Base-by-base conservation (phyloP, 768 basidiomycete species). In the Pleurotus salmoneostramineus region DNA sequence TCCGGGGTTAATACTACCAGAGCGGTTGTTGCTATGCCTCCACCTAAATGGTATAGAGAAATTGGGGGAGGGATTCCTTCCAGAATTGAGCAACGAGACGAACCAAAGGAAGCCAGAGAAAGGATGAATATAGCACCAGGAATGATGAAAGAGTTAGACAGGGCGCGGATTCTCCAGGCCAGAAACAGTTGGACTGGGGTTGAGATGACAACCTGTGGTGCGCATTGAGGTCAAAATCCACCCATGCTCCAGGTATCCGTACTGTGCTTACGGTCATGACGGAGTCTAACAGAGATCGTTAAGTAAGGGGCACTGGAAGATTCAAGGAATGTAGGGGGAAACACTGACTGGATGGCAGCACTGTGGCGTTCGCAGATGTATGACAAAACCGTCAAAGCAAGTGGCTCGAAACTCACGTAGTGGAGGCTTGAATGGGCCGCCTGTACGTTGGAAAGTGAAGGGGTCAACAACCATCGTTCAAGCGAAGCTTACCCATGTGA, bases 131-230 rank as follows among this genome's bases (percentile, higher is more conserved):
- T 59, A 21, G 55, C 7, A 4, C 11, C 33, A 32, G 44, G 27
- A 1, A 56, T 14, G 40, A 46, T n/a, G 12, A 27, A 7, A 5
- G 51, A 46, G 10, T 55, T 40, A 3, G 32, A 34, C 3, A 59
- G 40, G 11, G 46, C 43, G 12, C 21, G 45, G 37, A 59, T 59
- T 6, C 58, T 37, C 52, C 58, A 55, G 3, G 58, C 58, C 12
- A 59, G 14, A 34, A 55, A 59, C 6, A 55, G n/a, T 36, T 59
- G 58, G 31, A 59, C 47, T 12, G 58, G 58, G 3, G 58, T 59
- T 11, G 58, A 59, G 32, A 59, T 47, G 7, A 46, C 33, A n/a
- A 59, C 58, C 58, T 59, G 17, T 17, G 7, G 15, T n/a, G 27
- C 11, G 33, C 10, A 8, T 3, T 5, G 35, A 32, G 3, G 0